phyloP scores from a whole-genome alignment of 1,284 basidiomycete genomes.

The Cryptococcus hybrid region DNA sequence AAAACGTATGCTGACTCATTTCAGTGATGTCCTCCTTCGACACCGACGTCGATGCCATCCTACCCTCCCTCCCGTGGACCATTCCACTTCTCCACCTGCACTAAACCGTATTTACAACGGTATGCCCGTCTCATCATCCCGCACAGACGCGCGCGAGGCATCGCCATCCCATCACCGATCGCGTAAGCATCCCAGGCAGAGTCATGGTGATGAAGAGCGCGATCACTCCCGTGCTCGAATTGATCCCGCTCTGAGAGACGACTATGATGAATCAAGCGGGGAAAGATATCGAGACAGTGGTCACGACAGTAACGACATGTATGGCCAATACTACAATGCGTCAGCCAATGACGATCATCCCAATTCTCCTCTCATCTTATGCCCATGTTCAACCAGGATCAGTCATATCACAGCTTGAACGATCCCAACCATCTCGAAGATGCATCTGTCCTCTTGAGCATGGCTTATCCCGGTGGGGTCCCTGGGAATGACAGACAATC shows the following conservation, averaged over 20 bases:
- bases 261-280: constrained; percentile 25
- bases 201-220: constrained; percentile 9
- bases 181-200: constrained; percentile 30
- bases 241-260: constrained; percentile 7
- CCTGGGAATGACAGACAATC: constrained; percentile 10
- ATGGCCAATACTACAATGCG: constrained; percentile 16
- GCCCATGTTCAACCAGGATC: constrained; percentile 39
- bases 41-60: constrained; percentile 50
- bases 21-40: constrained; percentile 50
- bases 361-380: constrained; percentile 37
- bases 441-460: constrained; percentile 47
- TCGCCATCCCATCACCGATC: constrained; percentile 20
- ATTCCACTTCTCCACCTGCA: constrained; percentile 38
- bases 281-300: constrained; percentile 19
- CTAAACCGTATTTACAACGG: constrained; percentile 34
- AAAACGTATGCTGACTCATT: background rate
- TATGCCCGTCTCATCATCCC: constrained; percentile 44
- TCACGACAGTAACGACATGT: constrained; percentile 34
- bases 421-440: constrained; percentile 48
- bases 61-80: constrained; percentile 42
- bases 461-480: constrained; percentile 46
- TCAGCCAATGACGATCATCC: constrained; percentile 27
- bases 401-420: constrained; percentile 27
- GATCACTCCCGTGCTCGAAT: constrained; percentile 9
- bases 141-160: constrained; percentile 37